These are phyloP conservation scores for Triticum timopheevii DNA, from an alignment of 176 grass and related monocot species.

Conservation along the genomic window DNA sequence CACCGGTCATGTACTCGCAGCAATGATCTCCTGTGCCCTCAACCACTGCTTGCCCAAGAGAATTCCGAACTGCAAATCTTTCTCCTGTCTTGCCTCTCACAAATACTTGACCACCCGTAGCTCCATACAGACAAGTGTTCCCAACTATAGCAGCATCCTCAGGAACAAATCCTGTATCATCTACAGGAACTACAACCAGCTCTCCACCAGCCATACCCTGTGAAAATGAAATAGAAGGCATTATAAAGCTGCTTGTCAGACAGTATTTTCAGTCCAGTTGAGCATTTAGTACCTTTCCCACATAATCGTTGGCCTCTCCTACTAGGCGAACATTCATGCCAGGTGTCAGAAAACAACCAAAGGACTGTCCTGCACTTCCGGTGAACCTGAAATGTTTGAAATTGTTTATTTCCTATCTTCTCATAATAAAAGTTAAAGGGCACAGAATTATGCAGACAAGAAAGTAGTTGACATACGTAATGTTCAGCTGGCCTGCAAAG, in stretches of 20 bases:
- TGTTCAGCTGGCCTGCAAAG: constrained; percentile 90
- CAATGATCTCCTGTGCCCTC: constrained; percentile 99
- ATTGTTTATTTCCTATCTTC: constrained; percentile 24
- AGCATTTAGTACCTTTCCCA: constrained; percentile 78
- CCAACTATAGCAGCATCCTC: constrained; percentile 99
- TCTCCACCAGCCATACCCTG: constrained; percentile 99
- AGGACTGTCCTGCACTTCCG: constrained; percentile 98
- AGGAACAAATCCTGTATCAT: constrained; percentile 79
- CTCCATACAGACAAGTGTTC: constrained; percentile 99
- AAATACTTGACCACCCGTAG: constrained; percentile 97
- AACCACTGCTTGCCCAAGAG: constrained; percentile 91
- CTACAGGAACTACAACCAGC: constrained; percentile 85
- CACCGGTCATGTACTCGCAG: constrained; percentile 99
- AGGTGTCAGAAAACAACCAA: constrained; percentile 95
- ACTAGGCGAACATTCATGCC: constrained; percentile 91
- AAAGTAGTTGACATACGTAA: constrained; percentile 65
- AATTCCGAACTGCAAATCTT: constrained; percentile 97
- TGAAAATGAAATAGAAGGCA: neutral
- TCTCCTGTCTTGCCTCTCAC: constrained; percentile 95
- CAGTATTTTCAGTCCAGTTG: neutral
- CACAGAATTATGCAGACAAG: constrained; percentile 17
- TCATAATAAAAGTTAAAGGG: constrained; percentile 10
- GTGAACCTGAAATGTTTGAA: constrained; percentile 68
- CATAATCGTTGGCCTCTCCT: constrained; percentile 98
- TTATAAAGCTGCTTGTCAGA: constrained; percentile 20